Evolutionary conservation across 2,329 filamentous ascomycete species (phyloP).

Genomic region (Rhinocladiella similis): DNA sequence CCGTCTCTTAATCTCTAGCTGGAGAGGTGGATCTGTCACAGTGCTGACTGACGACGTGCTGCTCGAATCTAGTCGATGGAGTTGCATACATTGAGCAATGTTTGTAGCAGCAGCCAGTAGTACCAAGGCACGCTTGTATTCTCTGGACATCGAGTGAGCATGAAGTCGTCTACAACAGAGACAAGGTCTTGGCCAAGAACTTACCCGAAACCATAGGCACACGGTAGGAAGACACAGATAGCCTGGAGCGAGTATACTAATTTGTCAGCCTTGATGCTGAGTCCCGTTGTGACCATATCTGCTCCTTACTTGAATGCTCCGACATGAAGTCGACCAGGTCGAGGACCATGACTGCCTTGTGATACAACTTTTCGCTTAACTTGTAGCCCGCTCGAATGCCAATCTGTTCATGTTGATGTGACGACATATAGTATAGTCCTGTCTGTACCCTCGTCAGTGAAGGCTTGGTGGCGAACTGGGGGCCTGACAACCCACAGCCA

Average conservation of each 20-base stretch:
- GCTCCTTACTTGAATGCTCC: not conserved
- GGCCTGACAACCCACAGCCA: not conserved
- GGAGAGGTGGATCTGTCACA: not conserved
- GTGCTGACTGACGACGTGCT: not conserved
- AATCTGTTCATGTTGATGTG: not conserved
- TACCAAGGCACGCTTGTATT: not conserved
- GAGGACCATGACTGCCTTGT: not conserved
- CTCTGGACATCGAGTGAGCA: not conserved
- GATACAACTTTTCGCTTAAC: not conserved
- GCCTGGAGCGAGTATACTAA: not conserved
- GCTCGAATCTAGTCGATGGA: not conserved
- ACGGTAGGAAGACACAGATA: not conserved
- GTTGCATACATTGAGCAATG: slow-evolving; percentile 1
- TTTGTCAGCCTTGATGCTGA: not conserved
- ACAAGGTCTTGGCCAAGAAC: not conserved
- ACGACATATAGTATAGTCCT: not conserved
- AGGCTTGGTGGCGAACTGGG: not conserved
- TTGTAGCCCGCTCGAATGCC: not conserved
- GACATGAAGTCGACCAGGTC: not conserved
- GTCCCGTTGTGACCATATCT: not conserved
- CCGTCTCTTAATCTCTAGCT: not conserved
- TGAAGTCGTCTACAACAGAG: not conserved
- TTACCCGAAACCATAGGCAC: not conserved
- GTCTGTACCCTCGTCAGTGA: not conserved
- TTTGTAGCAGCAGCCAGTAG: not conserved